Evolutionary conservation across 306 rosid genomes (phyloP), one percentile per base, ranked within the genome.

Genomic region (Pterocarpus macrocarpus): DNA sequence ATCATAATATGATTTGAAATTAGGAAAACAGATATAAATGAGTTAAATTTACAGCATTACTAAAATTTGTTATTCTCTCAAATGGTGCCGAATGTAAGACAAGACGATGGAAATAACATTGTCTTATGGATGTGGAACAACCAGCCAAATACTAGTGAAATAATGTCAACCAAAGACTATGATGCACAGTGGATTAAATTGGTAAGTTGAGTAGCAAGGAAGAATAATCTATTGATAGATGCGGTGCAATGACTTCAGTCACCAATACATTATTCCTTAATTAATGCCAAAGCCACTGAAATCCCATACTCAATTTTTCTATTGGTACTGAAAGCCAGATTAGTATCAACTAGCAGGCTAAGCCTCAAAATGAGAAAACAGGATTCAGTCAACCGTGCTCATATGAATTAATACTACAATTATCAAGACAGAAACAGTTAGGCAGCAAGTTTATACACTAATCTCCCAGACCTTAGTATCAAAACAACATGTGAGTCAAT

Each of bases 161-260:
- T 22, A 66, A 77, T 65, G 22, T 22, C 74, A 66, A 66, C 28
- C 68, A 67, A 68, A 47, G 75, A 67, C 47, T 58, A 68, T 68
- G 66, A n/a, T 78, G 55, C 67, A 41, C 12, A 43, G 62, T 22
- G 44, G 67, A 38, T 50, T 45, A 38, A 36, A 22, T 17, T 55
- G 28, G 55, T 6, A 5, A 64, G 41, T 65, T 36, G 8, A 47
- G 64, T 35, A 50, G 35, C 80, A 47, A 13, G 80, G 2, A 63
- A 8, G 50, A 63, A 57, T 13, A 22, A 61, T 65, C 39, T 52
- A 36, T 8, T 22, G 73, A 28, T 16, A 76, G 52, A 76, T 47
- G 52, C 50, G 32, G 28, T 16, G n/a, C 34, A 15, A 44, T 67
- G 44, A 55, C 15, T 41, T 28, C 74, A 32, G 15, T 32, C 38